Evolutionary conservation across 2,329 filamentous ascomycete genomes (phyloP).

Genomic region (Zasmidium angulare): DNA sequence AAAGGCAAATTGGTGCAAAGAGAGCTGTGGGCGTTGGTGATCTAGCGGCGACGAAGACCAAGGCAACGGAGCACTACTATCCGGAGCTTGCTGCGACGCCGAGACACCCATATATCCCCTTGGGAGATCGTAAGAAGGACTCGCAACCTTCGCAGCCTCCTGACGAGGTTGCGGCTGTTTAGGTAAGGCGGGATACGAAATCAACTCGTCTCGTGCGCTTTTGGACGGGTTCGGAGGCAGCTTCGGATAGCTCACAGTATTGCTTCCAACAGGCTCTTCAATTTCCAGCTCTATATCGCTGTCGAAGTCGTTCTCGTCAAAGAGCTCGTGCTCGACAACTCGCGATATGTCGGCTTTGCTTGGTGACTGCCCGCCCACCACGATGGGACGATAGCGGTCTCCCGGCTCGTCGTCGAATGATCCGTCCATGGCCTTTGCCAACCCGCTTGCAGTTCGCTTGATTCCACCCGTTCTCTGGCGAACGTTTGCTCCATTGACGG

Average conservation of each 20-base stretch:
- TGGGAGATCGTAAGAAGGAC: background rate
- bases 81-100: slow-evolving; percentile 36
- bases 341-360: slow-evolving; percentile 17
- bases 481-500: slow-evolving; percentile 25
- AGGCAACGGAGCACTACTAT: slow-evolving; percentile 60
- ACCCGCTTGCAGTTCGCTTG: slow-evolving; percentile 48
- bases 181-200: slow-evolving; percentile 33
- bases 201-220: slow-evolving; percentile 23
- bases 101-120: slow-evolving; percentile 8
- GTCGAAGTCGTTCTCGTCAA: slow-evolving; percentile 81
- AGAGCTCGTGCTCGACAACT: slow-evolving; percentile 37
- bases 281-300: slow-evolving; percentile 77
- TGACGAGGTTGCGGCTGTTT: slow-evolving; percentile 18
- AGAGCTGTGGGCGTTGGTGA: slow-evolving; percentile 32
- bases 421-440: slow-evolving; percentile 46
- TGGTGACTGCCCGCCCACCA: slow-evolving; percentile 42
- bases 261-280: slow-evolving; percentile 57
- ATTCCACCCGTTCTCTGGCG: slow-evolving; percentile 30
- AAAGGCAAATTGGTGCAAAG: slow-evolving; percentile 20
- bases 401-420: slow-evolving; percentile 37
- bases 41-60: slow-evolving; percentile 62
- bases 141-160: background rate
- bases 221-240: slow-evolving; percentile 32
- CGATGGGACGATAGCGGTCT: slow-evolving; percentile 30
- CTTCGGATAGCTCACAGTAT: slow-evolving; percentile 42